phyloP scores from a whole-genome alignment of 2,329 filamentous ascomycete species.

The Bipolaris bicolor region DNA sequence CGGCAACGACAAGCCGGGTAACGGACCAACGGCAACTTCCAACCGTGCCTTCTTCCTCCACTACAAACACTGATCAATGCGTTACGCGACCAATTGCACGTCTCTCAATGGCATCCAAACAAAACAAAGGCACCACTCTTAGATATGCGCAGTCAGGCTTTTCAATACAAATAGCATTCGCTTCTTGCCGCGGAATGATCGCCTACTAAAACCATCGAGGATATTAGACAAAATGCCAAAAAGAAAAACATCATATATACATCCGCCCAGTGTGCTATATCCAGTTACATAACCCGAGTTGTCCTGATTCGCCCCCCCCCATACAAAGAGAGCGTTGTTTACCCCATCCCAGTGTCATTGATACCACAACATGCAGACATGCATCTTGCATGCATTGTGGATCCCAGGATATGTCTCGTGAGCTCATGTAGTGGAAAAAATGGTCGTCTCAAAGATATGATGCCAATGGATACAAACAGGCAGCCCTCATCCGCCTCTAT shows the following conservation, averaged over 20 bases:
- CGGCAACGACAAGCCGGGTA: conserved; percentile 1
- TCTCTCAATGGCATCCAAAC: no score
- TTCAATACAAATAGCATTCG: conserved; percentile 15
- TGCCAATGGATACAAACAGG: conserved; percentile 17
- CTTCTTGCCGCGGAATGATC: conserved; percentile 4
- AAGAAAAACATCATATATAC: conserved; percentile 13
- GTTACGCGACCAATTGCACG: no score
- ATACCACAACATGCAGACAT: conserved; percentile 15
- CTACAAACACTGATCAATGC: no score
- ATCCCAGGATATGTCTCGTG: conserved; percentile 38
- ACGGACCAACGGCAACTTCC: background rate
- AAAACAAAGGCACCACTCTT: background rate
- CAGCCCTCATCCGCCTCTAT: conserved; percentile 25
- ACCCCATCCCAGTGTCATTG: conserved; percentile 7
- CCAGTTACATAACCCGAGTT: conserved; percentile 1
- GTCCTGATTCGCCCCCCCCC: conserved; percentile 1
- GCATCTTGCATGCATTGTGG: conserved; percentile 17
- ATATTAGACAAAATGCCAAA: conserved; percentile 18
- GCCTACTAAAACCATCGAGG: conserved; percentile 12
- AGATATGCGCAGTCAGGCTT: background rate
- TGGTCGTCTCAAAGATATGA: conserved; percentile 8
- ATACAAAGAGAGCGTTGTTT: conserved; percentile 2
- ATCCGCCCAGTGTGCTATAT: conserved; percentile 12
- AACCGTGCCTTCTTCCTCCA: background rate
- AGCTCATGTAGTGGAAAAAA: conserved; percentile 29